phyloP scores from a whole-genome alignment of 495 filamentous ascomycete genomes.

The Terfezia claveryi region DNA sequence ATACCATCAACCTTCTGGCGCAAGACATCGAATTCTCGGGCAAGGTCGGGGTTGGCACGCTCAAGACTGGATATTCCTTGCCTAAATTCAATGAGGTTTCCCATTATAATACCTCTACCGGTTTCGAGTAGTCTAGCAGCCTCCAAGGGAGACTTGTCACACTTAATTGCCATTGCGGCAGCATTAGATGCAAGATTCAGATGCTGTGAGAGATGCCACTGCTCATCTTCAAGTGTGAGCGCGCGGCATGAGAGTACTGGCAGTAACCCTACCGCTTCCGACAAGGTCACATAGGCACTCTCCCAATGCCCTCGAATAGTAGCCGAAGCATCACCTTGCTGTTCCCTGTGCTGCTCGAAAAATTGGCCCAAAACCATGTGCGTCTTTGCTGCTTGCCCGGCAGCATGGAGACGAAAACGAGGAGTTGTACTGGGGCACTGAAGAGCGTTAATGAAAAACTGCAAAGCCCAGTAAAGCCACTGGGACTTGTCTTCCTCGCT shows the following conservation, averaged over 20 bases:
- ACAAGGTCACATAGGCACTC: too few species aligned
- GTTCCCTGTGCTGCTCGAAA: too few species aligned
- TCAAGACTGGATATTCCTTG: slow-evolving; percentile 3
- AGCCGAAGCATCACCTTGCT: too few species aligned
- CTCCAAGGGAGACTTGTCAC: background rate
- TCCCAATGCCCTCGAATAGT: too few species aligned
- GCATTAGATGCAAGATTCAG: background rate
- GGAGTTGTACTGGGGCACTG: background rate
- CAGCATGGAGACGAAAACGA: too few species aligned
- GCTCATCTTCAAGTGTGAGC: slow-evolving; percentile 1
- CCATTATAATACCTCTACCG: slow-evolving; percentile 8
- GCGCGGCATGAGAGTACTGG: background rate
- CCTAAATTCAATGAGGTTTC: slow-evolving; percentile 3
- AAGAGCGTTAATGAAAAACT: background rate
- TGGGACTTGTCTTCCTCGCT: background rate
- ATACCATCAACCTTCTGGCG: background rate
- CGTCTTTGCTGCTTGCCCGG: too few species aligned
- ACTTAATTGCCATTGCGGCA: slow-evolving; percentile 1
- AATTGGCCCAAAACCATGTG: too few species aligned
- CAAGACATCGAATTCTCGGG: background rate
- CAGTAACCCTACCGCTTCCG: too few species aligned
- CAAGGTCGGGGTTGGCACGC: background rate
- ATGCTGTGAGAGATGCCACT: background rate
- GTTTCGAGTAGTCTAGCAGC: slow-evolving; percentile 2
- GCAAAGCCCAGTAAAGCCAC: background rate